Percentiles rank a stretch among this genome's conserved stretches.
Evolutionary conservation across 163 green algal species (phyloP).

Genomic region (Volvox carteri): DNA sequence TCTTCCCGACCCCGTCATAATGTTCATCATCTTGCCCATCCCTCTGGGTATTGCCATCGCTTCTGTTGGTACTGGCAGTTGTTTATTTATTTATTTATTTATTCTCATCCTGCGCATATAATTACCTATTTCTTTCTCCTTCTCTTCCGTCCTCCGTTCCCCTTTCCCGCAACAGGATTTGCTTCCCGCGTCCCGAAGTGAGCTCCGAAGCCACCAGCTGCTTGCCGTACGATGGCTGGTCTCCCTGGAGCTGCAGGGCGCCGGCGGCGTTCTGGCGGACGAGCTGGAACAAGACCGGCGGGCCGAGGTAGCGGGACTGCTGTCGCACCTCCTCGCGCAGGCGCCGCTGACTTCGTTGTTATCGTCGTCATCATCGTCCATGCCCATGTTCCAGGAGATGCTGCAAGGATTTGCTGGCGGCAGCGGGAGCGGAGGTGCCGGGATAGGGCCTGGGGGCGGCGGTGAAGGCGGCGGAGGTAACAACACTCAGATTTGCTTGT

Average conservation of each 20-base stretch:
- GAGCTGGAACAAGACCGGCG: conserved; percentile 54
- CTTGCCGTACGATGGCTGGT: conserved; percentile 52
- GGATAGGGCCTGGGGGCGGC: neutral
- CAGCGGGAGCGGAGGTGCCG: neutral
- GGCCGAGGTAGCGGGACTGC: conserved; percentile 31
- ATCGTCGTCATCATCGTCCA: neutral
- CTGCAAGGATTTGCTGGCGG: too few relatives aligned
- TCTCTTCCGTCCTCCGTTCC: too few relatives aligned
- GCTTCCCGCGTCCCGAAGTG: conserved; percentile 42
- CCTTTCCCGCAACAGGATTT: conserved; percentile 43
- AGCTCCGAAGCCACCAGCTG: conserved; percentile 55
- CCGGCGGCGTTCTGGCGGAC: conserved; percentile 49
- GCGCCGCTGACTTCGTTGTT: neutral
- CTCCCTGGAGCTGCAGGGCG: conserved; percentile 38
- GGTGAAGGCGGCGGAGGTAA: neutral
- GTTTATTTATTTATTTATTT: too few relatives aligned
- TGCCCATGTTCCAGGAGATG: neutral
- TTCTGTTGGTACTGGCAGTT: too few relatives aligned
- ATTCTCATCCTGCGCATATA: too few relatives aligned
- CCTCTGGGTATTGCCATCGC: too few relatives aligned
- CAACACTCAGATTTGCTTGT: neutral
- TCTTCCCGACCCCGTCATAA: too few relatives aligned
- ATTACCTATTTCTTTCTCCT: too few relatives aligned
- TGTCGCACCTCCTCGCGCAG: conserved; percentile 1
- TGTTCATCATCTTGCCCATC: too few relatives aligned